Conservation (phyloP, 83 land plant species). For the Picea abies region DNA sequence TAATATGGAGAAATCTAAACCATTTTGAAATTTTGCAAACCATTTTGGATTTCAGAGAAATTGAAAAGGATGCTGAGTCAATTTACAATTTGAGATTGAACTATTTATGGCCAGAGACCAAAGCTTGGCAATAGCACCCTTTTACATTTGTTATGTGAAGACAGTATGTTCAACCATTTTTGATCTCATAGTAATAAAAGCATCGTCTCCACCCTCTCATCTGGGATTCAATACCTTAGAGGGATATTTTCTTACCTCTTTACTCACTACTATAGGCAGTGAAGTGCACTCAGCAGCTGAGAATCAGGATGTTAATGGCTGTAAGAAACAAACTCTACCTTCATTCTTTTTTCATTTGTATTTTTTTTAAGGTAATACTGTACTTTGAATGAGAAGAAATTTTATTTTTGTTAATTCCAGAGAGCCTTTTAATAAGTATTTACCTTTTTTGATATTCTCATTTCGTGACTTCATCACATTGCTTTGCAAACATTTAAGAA, state of each 20-base stretch:
- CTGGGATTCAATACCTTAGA: background rate
- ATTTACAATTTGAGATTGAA: too few species aligned
- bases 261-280: background rate
- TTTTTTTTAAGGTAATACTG: background rate
- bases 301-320: background rate
- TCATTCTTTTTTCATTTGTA: background rate
- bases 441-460: background rate
- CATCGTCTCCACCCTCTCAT: background rate
- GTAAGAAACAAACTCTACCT: background rate
- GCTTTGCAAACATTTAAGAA: background rate
- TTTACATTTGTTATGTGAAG: background rate
- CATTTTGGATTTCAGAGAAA: too few species aligned
- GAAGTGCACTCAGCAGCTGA: conserved; percentile 1
- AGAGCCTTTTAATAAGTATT: background rate
- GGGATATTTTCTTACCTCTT: background rate
- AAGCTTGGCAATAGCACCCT: background rate
- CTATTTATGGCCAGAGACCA: background rate
- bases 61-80: too few species aligned
- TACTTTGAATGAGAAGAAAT: background rate
- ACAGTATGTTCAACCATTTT: background rate
- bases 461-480: background rate
- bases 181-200: background rate
- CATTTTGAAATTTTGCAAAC: background rate
- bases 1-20: background rate
- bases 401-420: background rate